Conservation (phyloP, 768 basidiomycete species). For the Suillus paluster region DNA sequence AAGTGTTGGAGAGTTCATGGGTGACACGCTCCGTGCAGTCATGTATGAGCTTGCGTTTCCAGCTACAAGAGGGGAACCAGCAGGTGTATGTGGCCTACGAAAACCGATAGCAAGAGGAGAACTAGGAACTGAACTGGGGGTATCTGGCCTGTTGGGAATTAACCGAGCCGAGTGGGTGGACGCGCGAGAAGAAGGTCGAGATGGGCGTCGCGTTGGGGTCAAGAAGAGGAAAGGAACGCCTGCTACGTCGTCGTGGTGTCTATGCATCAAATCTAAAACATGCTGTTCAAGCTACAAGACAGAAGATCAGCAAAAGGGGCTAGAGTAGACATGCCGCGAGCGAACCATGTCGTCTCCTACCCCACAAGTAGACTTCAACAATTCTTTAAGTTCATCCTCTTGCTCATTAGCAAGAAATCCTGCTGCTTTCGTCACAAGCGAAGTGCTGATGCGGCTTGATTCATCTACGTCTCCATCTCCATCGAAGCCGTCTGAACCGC, state of each 20-base stretch:
- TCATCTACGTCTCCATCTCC: conserved; percentile 60
- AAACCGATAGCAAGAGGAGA: conserved; percentile 79
- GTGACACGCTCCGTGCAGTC: conserved; percentile 53
- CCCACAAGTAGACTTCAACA: conserved; percentile 72
- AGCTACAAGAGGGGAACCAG: conserved; percentile 75
- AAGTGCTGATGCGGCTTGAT: conserved; percentile 55
- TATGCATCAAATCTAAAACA: conserved; percentile 95
- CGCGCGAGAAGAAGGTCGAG: conserved; percentile 80
- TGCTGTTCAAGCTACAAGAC: conserved; percentile 75
- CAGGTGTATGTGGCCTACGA: conserved; percentile 79
- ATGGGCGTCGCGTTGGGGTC: conserved; percentile 79
- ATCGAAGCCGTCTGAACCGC: conserved; percentile 56
- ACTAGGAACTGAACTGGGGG: conserved; percentile 73
- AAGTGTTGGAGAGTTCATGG: conserved; percentile 70
- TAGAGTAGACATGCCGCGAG: conserved; percentile 13
- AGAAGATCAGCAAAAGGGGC: conserved; percentile 21
- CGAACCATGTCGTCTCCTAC: conserved; percentile 74
- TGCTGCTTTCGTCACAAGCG: conserved; percentile 74
- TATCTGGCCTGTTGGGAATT: conserved; percentile 69
- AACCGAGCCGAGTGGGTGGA: conserved; percentile 70
- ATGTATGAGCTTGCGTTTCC: conserved; percentile 60
- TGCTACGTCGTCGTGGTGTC: conserved; percentile 84
- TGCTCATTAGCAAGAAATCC: conserved; percentile 77
- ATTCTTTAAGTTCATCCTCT: conserved; percentile 81
- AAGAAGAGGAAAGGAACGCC: conserved; percentile 84